A percentile compares a stretch with the other conserved stretches of the same genome.
Evolutionary conservation across 2,329 filamentous ascomycete species (phyloP).

Genomic region (Aspergillus sp.): DNA sequence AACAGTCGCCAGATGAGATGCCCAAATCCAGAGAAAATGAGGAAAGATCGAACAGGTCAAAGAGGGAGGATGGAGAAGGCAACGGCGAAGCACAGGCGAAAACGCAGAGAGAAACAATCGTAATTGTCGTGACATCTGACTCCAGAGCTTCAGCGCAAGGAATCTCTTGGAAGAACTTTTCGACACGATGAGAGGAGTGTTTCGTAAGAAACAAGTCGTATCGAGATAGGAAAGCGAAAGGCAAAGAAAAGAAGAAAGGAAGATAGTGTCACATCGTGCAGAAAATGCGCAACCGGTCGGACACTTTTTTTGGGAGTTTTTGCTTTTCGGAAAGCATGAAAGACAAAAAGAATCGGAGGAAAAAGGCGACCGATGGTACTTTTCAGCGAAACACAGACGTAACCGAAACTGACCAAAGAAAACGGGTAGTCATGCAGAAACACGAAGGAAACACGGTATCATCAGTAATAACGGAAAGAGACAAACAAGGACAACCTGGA

Average conservation of each 20-base stretch:
- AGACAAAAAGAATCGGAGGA: slow-evolving; percentile 24
- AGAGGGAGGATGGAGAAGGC: slow-evolving; percentile 30
- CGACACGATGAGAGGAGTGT: slow-evolving; percentile 19
- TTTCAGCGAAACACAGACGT: slow-evolving; percentile 33
- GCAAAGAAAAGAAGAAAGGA: slow-evolving; percentile 4
- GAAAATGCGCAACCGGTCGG: slow-evolving; percentile 25
- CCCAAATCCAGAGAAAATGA: slow-evolving; percentile 29
- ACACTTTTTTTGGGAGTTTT: slow-evolving; percentile 33
- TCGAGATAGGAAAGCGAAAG: slow-evolving; percentile 14
- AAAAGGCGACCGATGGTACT: slow-evolving; percentile 33
- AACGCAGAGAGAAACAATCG: slow-evolving; percentile 39
- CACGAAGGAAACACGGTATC: slow-evolving; percentile 32
- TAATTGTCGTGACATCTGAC: slow-evolving; percentile 40
- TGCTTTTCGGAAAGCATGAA: slow-evolving; percentile 19
- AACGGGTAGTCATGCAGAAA: slow-evolving; percentile 30
- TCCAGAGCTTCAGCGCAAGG: slow-evolving; percentile 19
- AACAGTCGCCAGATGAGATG: slow-evolving; percentile 42
- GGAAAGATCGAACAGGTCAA: slow-evolving; percentile 33
- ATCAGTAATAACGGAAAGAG: slow-evolving; percentile 27
- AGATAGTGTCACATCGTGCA: slow-evolving; percentile 21
- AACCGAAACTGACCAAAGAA: slow-evolving; percentile 36
- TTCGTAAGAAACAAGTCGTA: slow-evolving; percentile 19
- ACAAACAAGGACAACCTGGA: slow-evolving; percentile 29
- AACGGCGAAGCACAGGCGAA: slow-evolving; percentile 19
- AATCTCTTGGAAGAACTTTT: slow-evolving; percentile 18